Base-by-base conservation (phyloP, 805 yeast genomes). In the Wickerhamomyces bisporus region DNA sequence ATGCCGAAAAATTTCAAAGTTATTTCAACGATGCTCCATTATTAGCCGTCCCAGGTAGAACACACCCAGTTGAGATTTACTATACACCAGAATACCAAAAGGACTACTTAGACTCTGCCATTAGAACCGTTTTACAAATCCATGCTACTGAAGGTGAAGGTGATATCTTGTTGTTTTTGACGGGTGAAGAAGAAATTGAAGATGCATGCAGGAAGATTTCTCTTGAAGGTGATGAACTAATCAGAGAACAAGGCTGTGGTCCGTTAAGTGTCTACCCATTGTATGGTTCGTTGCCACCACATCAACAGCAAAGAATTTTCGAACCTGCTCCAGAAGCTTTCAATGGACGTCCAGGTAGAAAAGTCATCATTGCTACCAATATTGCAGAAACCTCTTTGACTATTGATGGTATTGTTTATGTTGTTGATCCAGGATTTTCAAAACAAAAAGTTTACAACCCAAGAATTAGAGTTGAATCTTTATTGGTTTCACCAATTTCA, bases 161-260 rank as follows among this genome's bases (percentile, higher is more conserved):
- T 46, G 98, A 89, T 61, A 79, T 89, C 39, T 63, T 89, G 34
- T 61, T 89, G 37, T 89, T 89, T 56, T 69, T 89, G 50, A 89
- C 97, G 0, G 98, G 98, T 73, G 97, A 89, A 64, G 98, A 89
- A 57, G 98, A 89, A 64, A 93, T 91, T 58, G 98, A 93, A 64
- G 97, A 91, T 53, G 96, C 98, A 0, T 88, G 95, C 49, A 73
- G 95, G 41, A 88, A 87, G 59, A 79, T 91, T 36, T 72, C 85
- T 3, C 65, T 91, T 34, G 98, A 93, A 65, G 86, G 81, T 34
- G 98, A 93, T 56, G 94, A 83, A 52, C 65, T 93, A 56, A 71
- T 83, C 19, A 76, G 96, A 57, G 98, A 93, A 55, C 87, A 87
- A 52, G 82, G 79, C 17, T 80, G 91, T 57, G 98, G 98, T 5